Percentiles rank a stretch among this genome's conserved stretches.
Conservation (phyloP, 2,329 filamentous ascomycete species). For the Orbilia blumenaviensis region DNA sequence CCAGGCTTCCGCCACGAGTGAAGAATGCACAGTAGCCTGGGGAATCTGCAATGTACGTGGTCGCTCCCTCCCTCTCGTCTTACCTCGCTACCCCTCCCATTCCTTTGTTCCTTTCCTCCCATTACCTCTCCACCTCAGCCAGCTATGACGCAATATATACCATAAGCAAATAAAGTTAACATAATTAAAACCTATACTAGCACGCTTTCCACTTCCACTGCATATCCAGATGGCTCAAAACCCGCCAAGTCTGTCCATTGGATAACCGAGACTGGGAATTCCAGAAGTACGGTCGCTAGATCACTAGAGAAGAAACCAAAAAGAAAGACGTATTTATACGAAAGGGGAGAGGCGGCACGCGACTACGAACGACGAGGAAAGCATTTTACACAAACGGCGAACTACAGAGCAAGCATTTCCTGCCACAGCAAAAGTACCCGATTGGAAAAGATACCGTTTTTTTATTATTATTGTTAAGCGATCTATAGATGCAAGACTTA, state of each 20-base stretch:
- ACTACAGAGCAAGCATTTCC: conserved; percentile 4
- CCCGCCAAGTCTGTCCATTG: conserved; percentile 95
- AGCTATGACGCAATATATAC: conserved; percentile 10
- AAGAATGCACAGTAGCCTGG: conserved; percentile 99
- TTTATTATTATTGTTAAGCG: neutral
- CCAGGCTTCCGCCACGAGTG: conserved; percentile 93
- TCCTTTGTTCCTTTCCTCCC: neutral
- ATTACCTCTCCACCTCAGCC: neutral
- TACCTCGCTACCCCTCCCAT: neutral
- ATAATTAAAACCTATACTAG: conserved; percentile 64
- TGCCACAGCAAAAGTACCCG: conserved; percentile 7
- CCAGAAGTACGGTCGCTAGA: conserved; percentile 89
- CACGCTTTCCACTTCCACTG: conserved; percentile 99
- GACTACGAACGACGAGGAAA: conserved; percentile 3
- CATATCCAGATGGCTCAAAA: conserved; percentile 98
- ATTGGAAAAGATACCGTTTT: conserved; percentile 12
- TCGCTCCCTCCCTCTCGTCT: no score
- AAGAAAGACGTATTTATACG: conserved; percentile 16
- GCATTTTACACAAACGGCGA: neutral
- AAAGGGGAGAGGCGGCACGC: neutral
- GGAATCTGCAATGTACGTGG: conserved; percentile 93
- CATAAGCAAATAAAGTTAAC: conserved; percentile 18
- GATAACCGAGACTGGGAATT: conserved; percentile 99
- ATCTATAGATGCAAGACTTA: conserved; percentile 5
- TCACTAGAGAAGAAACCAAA: neutral